A percentile compares a stretch with the other conserved stretches of the same genome.
Conservation (phyloP, 768 basidiomycete species). For the Sarcodon aspratus region DNA sequence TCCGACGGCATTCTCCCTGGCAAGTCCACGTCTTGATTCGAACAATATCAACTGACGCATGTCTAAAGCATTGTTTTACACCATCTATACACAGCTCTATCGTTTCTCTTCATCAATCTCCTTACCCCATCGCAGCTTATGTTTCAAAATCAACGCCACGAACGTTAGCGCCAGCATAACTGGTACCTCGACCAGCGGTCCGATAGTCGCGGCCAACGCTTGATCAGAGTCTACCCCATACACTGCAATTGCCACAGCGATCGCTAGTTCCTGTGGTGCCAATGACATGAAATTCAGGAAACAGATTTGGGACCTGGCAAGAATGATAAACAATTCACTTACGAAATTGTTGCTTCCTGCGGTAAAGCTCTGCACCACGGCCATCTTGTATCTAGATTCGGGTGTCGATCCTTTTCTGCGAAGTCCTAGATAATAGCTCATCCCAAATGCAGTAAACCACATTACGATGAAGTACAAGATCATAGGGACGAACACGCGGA, state of each 20-base stretch:
- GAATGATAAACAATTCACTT: slow-evolving; percentile 10
- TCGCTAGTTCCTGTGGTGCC: slow-evolving; percentile 55
- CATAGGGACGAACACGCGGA: slow-evolving; percentile 74
- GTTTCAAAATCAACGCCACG: slow-evolving; percentile 30
- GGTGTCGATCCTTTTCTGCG: slow-evolving; percentile 1
- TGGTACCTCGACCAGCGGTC: slow-evolving; percentile 71
- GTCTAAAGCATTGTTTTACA: no score
- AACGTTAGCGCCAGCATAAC: slow-evolving; percentile 61
- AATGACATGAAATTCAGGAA: no score
- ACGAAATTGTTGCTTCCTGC: slow-evolving; percentile 75
- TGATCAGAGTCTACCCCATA: slow-evolving; percentile 73
- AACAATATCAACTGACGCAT: no score
- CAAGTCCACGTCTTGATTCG: no score
- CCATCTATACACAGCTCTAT: no score
- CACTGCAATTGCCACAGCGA: slow-evolving; percentile 69
- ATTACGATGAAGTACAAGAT: slow-evolving; percentile 70
- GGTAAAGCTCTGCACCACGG: slow-evolving; percentile 71
- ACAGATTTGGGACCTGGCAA: background rate
- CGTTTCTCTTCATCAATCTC: no score
- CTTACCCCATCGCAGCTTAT: no score
- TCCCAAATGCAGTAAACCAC: slow-evolving; percentile 53
- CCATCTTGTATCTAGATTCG: slow-evolving; percentile 50
- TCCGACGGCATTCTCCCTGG: no score
- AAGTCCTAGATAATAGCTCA: slow-evolving; percentile 16
- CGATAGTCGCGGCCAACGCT: slow-evolving; percentile 73